Evolutionary conservation across 177 flowering plant genomes (phyloP).

Genomic region (Vitis hybrid): DNA sequence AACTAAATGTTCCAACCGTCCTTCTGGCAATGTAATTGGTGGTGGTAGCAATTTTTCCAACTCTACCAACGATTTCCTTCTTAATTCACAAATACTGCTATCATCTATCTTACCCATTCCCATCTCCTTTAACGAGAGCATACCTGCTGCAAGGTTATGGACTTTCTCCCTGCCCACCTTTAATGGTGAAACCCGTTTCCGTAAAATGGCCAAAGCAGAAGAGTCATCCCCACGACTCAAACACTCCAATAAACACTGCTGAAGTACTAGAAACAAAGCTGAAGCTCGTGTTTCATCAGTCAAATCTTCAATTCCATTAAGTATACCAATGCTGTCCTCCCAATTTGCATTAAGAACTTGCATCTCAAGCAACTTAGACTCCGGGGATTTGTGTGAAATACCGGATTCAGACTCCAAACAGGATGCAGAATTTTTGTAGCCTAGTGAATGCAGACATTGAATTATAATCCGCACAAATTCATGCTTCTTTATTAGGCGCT

Average conservation of each 20-base stretch:
- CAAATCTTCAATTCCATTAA: conserved; percentile 40
- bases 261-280: conserved; percentile 54
- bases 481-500: conserved; percentile 54
- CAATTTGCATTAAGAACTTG: conserved; percentile 54
- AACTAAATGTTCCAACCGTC: conserved; percentile 77
- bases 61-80: conserved; percentile 50
- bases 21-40: conserved; percentile 54
- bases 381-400: conserved; percentile 37
- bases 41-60: conserved; percentile 74
- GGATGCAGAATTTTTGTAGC: conserved; percentile 61
- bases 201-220: conserved; percentile 49
- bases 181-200: conserved; percentile 43
- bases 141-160: conserved; percentile 52
- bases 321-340: conserved; percentile 56
- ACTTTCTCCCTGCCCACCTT: conserved; percentile 43
- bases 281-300: conserved; percentile 48
- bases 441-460: conserved; percentile 70
- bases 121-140: conserved; percentile 41
- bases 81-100: conserved; percentile 27
- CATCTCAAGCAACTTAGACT: conserved; percentile 45
- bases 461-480: conserved; percentile 71
- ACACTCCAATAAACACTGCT: conserved; percentile 65
- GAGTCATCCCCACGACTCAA: conserved; percentile 51
- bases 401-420: conserved; percentile 79
- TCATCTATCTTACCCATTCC: conserved; percentile 32